A percentile compares a stretch with the other conserved stretches of the same genome.
Evolutionary conservation across 495 filamentous ascomycete genomes (phyloP).

Genomic region (Arthonia radiata): DNA sequence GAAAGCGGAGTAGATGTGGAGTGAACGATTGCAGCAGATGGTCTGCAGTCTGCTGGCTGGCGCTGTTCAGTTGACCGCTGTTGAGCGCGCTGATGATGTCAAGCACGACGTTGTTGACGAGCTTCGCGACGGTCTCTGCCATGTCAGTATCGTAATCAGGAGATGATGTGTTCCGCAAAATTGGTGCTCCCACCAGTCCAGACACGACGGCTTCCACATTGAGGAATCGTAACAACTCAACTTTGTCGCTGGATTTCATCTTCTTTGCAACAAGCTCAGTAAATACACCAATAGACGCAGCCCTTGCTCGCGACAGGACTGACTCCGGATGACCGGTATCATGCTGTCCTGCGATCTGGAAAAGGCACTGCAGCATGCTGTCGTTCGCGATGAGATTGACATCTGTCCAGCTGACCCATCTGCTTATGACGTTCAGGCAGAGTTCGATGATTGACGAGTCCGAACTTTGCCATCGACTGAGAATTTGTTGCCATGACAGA

Average conservation of each 20-base stretch:
- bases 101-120: constrained; percentile 70
- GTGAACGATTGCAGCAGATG: constrained; percentile 57
- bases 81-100: constrained; percentile 68
- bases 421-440: constrained; percentile 65
- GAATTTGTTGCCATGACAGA: constrained; percentile 70
- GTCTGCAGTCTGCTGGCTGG: constrained; percentile 35
- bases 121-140: constrained; percentile 76
- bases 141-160: constrained; percentile 79
- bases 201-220: constrained; percentile 61
- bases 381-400: constrained; percentile 81
- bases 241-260: constrained; percentile 82
- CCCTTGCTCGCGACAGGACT: constrained; percentile 29
- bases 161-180: constrained; percentile 52
- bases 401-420: constrained; percentile 97
- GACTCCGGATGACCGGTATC: constrained; percentile 34
- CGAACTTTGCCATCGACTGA: constrained; percentile 50
- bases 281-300: constrained; percentile 77
- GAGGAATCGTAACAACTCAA: constrained; percentile 75
- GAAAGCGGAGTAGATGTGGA: constrained; percentile 68
- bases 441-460: constrained; percentile 58
- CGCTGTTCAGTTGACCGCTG: constrained; percentile 26
- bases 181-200: constrained; percentile 56
- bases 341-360: constrained; percentile 45
- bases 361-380: constrained; percentile 54
- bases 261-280: constrained; percentile 93